Base-by-base conservation (phyloP, 2,329 filamentous ascomycete genomes). In the Arachnomyces sp. region DNA sequence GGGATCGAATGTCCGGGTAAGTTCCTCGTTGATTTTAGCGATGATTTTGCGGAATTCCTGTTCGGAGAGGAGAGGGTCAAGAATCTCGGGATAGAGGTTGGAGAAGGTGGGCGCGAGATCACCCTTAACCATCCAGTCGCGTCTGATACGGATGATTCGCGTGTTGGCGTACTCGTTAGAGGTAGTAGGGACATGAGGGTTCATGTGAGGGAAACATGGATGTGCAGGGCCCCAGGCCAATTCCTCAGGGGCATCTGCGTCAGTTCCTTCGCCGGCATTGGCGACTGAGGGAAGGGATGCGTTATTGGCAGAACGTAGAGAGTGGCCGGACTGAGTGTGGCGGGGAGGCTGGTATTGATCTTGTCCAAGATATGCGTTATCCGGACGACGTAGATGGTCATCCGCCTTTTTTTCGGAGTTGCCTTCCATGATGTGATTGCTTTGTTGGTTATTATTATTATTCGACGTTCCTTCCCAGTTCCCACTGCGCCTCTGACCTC, bases 81-180 rank as follows among this genome's bases (percentile, higher is more conserved):
- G 71, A 43, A 98, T 94, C 59, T 98, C 92, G 0, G 92, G 92
- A 55, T 98, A 98, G 2, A 95, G 72, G 54, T 96, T 95, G 12
- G 86, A 92, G 59, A 93, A 96, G 0, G 89, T 87, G 0, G 92
- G 92, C 1, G 89, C 90, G 18, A 95, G 69, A 61, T 98, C 92
- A 28, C 90, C 92, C 45, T 82, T 77, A 21, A 89, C 64, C 65
- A 96, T 82, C 85, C 89, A 98, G 63, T 98, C 92, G 31, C 92
- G 77, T 43, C 82, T 81, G 47, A 98, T 83, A 12, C 92, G 82
- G 54, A 98, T 95, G 48, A 98, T 85, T 42, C 90, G 82, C 2
- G 92, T 98, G 5, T 73, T 79, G 34, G 73, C 64, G 55, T 86
- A 86, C 49, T 93, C 79, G 11, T 77, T 72, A 6, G 86, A 93